Percentiles rank a stretch among this genome's conserved stretches.
phyloP scores from a whole-genome alignment of 1,139 yeast species.

The Blastobotrys persicus region DNA sequence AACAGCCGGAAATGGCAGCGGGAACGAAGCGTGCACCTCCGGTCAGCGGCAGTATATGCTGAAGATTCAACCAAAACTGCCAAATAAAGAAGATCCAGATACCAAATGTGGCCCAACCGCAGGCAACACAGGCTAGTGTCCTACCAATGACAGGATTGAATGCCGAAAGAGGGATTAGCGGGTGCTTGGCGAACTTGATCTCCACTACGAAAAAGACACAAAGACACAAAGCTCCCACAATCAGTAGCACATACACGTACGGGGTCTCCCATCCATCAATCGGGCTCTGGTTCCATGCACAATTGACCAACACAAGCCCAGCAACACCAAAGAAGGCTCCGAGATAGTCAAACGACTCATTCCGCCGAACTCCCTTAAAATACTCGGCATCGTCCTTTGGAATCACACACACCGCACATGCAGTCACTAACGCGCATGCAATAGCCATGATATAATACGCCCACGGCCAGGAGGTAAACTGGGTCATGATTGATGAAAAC shows the following conservation, averaged over 20 bases:
- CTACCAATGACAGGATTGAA: constrained; percentile 45
- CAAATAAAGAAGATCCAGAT: constrained; percentile 52
- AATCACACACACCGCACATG: constrained; percentile 41
- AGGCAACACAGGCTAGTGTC: constrained; percentile 49
- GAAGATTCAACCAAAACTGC: constrained; percentile 40
- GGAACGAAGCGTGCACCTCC: constrained; percentile 46
- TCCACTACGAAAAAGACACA: constrained; percentile 43
- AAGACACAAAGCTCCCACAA: constrained; percentile 46
- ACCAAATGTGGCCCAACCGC: constrained; percentile 64
- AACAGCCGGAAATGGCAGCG: constrained; percentile 42
- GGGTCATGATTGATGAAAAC: constrained; percentile 47
- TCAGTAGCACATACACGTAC: constrained; percentile 50
- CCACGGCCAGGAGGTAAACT: constrained; percentile 57
- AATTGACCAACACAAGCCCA: constrained; percentile 51
- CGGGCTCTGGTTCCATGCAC: constrained; percentile 65
- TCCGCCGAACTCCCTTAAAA: constrained; percentile 31
- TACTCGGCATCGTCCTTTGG: constrained; percentile 37
- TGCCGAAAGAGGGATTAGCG: constrained; percentile 48
- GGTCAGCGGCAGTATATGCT: constrained; percentile 39
- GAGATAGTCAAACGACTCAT: constrained; percentile 42
- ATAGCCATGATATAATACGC: constrained; percentile 50
- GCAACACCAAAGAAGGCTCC: constrained; percentile 50
- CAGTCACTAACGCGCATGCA: constrained; percentile 34
- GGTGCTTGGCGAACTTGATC: constrained; percentile 38
- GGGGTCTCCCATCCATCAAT: constrained; percentile 54